phyloP scores from a whole-genome alignment of 2,329 filamentous ascomycete species.

The Acrodontium crateriforme region DNA sequence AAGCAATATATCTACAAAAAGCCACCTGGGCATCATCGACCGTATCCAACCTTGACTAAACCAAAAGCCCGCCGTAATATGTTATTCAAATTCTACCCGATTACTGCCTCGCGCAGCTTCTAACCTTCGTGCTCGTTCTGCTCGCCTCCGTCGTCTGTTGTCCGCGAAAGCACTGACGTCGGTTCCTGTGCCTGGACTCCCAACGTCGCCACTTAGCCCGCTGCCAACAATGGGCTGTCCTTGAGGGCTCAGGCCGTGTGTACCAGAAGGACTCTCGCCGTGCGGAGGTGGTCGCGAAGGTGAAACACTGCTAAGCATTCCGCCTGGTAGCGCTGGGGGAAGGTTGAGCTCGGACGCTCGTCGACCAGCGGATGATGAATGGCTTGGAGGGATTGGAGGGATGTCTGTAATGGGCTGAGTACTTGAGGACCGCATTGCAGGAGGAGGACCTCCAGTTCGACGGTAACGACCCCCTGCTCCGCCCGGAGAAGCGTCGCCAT shows the following conservation, averaged over 20 bases:
- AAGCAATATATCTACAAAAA: too few species aligned
- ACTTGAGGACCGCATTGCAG: constrained; percentile 13
- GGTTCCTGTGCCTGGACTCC: constrained; percentile 25
- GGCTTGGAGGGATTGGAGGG: constrained; percentile 17
- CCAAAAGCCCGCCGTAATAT: too few species aligned
- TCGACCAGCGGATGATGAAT: constrained; percentile 9
- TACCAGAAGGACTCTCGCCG: constrained; percentile 1
- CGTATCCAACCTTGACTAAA: too few species aligned
- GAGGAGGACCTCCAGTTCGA: constrained; percentile 4
- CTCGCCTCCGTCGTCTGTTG: constrained; percentile 39
- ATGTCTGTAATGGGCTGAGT: constrained; percentile 19
- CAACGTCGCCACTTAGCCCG: constrained; percentile 14
- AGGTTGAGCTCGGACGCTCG: constrained; percentile 17
- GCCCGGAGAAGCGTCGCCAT: constrained; percentile 15
- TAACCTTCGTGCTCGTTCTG: constrained; percentile 34
- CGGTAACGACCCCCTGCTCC: constrained; percentile 6
- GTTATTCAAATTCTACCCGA: constrained; percentile 38
- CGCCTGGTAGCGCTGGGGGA: constrained; percentile 11
- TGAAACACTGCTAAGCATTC: constrained; percentile 6
- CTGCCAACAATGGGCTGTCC: constrained; percentile 8
- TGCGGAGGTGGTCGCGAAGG: constrained; percentile 9
- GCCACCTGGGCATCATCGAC: too few species aligned
- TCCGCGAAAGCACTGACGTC: constrained; percentile 36
- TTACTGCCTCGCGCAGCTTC: constrained; percentile 22
- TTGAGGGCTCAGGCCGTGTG: constrained; percentile 5